Evolutionary conservation across 176 grass and related monocot species (phyloP), one percentile per base, ranked within the genome.

Genomic region (Carex pumila): DNA sequence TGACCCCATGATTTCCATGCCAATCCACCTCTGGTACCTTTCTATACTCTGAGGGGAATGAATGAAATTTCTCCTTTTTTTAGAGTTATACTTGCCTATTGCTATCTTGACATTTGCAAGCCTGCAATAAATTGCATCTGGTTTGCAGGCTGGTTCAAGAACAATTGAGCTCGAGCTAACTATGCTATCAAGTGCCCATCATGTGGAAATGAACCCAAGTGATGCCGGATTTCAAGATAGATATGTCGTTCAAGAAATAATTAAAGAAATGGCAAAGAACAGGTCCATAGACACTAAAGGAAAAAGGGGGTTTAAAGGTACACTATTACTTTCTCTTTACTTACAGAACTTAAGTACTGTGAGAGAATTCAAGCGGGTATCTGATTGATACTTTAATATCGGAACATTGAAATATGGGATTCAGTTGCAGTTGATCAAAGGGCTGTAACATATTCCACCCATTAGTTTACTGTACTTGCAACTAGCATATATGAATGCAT

Each of bases 221-320:
- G 96, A 99, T 87, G 93, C 96, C 3, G 96, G 96, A 5, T 99
- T 99, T 91, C 96, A 93, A 81, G 96, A 99, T 66, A 91, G 96
- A 57, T 94, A 99, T 91, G 88, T 95, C 83, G 96, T 99, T 86
- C 96, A 99, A 85, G 93, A 99, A 85, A 91, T 99, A 81, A 99
- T 99, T 31, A 99, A 99, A 85, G 93, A 99, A 85, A 99, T 99
- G 91, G 96, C 96, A 0, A 94, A 90, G 84, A 99, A 93, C 47
- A 93, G 96, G 55, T 93, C 93, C 11, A 91, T 99, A 54, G 96
- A 99, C 61, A 91, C 90, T 70, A 93, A 95, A 75, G 96, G 96
- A 25, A 99, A 94, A 87, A 94, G 84, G 88, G 87, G 88, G 60
- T 99, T 95, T 81, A 98, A 98, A 95, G 93, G 96, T 98, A 68